These are phyloP conservation scores for Porcisia deanei DNA, from an alignment of 208 protist species.

Conservation along the genomic window DNA sequence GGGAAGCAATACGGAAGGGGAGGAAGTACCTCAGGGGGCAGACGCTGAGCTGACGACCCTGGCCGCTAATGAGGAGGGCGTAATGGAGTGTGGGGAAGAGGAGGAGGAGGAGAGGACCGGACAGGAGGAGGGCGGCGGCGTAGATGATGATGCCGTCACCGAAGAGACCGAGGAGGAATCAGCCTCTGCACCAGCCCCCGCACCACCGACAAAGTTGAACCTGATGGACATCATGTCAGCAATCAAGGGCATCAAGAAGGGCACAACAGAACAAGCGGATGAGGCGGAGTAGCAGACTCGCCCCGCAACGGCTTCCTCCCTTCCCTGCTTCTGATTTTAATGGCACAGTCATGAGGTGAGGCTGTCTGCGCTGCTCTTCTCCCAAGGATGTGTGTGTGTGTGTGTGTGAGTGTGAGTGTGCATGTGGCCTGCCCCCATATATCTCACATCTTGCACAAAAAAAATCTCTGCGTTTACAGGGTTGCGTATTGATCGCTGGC, in stretches of 20 bases:
- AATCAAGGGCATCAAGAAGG: constrained; percentile 38
- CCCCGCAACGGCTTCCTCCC: not conserved
- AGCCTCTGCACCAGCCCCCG: constrained; percentile 1
- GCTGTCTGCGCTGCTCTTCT: not conserved
- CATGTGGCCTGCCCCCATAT: no score
- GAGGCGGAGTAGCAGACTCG: constrained; percentile 12
- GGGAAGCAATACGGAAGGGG: constrained; percentile 9
- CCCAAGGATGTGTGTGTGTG: not conserved
- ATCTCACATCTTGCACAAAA: no score
- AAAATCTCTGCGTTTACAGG: not conserved
- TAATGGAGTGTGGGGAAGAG: not conserved
- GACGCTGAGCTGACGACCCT: not conserved
- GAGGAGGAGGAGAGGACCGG: constrained; percentile 4
- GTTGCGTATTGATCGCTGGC: not conserved
- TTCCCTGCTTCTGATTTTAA: not conserved
- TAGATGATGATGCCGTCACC: not conserved
- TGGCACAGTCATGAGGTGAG: not conserved
- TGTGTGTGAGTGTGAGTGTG: no score
- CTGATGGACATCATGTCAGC: constrained; percentile 63
- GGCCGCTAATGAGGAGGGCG: not conserved
- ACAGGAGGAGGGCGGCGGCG: constrained; percentile 6
- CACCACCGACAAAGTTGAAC: constrained; percentile 45
- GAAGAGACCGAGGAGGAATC: constrained; percentile 15
- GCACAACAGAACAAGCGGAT: constrained; percentile 7
- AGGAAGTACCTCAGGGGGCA: not conserved